Conservation (phyloP, 2,329 filamentous ascomycete genomes). For the Arthrinium puccinioides region DNA sequence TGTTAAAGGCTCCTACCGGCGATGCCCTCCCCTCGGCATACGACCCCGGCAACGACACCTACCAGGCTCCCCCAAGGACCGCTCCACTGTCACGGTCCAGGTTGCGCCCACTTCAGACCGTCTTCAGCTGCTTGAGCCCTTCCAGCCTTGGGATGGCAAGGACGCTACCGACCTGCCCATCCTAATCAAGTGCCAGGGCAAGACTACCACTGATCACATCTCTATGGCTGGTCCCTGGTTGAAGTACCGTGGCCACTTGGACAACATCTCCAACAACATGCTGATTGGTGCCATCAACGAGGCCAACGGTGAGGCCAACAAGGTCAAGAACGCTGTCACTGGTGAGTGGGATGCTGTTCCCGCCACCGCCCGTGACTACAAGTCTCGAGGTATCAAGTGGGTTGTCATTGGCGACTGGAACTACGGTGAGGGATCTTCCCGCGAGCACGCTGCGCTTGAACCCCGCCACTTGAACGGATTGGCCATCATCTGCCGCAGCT, state of each 20-base stretch:
- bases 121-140: constrained; percentile 85
- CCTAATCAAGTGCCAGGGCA: constrained; percentile 92
- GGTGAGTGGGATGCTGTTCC: constrained; percentile 84
- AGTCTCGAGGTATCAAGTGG: constrained; percentile 93
- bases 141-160: constrained; percentile 86
- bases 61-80: constrained; percentile 90
- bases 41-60: constrained; percentile 86
- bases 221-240: constrained; percentile 96
- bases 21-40: constrained; percentile 80
- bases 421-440: constrained; percentile 95
- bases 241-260: constrained; percentile 97
- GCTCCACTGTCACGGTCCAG: constrained; percentile 63
- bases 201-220: constrained; percentile 96
- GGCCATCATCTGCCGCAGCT: constrained; percentile 91
- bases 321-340: constrained; percentile 84
- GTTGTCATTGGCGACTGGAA: constrained; percentile 99
- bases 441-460: constrained; percentile 97
- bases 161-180: constrained; percentile 79
- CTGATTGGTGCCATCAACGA: constrained; percentile 95
- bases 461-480: constrained; percentile 94
- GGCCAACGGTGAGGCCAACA: constrained; percentile 95
- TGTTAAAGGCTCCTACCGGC: constrained; percentile 72
- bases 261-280: constrained; percentile 99
- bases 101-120: constrained; percentile 88
- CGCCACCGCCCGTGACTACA: constrained; percentile 94